Evolutionary conservation across 2,329 filamentous ascomycete genomes (phyloP).

Genomic region (Claviceps sp.): DNA sequence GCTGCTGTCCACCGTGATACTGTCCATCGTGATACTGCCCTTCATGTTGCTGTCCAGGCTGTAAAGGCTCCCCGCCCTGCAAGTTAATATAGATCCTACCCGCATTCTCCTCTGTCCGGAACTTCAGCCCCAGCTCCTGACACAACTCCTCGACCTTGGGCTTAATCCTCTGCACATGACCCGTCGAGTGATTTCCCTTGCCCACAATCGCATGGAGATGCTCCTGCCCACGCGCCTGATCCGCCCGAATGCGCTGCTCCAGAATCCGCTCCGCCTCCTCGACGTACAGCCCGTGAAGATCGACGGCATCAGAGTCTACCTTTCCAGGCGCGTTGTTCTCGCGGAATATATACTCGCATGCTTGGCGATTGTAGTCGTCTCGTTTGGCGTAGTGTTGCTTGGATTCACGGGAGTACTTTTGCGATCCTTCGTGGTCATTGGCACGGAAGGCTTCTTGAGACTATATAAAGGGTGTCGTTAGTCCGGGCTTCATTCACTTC

Average conservation of each 20-base stretch:
- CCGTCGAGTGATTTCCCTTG: slow-evolving; percentile 75
- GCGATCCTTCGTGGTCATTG: slow-evolving; percentile 74
- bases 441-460: slow-evolving; percentile 67
- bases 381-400: slow-evolving; percentile 74
- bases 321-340: slow-evolving; percentile 76
- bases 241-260: slow-evolving; percentile 70
- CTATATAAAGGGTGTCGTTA: slow-evolving; percentile 21
- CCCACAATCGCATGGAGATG: slow-evolving; percentile 94
- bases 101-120: slow-evolving; percentile 74
- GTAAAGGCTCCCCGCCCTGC: slow-evolving; percentile 52
- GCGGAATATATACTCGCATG: slow-evolving; percentile 86
- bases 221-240: slow-evolving; percentile 56
- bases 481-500: neutral
- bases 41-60: slow-evolving; percentile 17
- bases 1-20: slow-evolving; percentile 25
- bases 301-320: slow-evolving; percentile 70
- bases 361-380: slow-evolving; percentile 81
- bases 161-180: slow-evolving; percentile 86
- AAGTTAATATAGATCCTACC: slow-evolving; percentile 84
- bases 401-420: slow-evolving; percentile 71
- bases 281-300: slow-evolving; percentile 88
- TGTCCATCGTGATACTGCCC: slow-evolving; percentile 13
- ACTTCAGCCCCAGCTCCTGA: slow-evolving; percentile 68
- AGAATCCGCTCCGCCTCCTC: slow-evolving; percentile 90
- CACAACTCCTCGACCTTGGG: slow-evolving; percentile 86